Percentiles rank a stretch among this genome's conserved stretches.
phyloP scores from a whole-genome alignment of 495 filamentous ascomycete genomes.

The Lineolata rhizophorae region DNA sequence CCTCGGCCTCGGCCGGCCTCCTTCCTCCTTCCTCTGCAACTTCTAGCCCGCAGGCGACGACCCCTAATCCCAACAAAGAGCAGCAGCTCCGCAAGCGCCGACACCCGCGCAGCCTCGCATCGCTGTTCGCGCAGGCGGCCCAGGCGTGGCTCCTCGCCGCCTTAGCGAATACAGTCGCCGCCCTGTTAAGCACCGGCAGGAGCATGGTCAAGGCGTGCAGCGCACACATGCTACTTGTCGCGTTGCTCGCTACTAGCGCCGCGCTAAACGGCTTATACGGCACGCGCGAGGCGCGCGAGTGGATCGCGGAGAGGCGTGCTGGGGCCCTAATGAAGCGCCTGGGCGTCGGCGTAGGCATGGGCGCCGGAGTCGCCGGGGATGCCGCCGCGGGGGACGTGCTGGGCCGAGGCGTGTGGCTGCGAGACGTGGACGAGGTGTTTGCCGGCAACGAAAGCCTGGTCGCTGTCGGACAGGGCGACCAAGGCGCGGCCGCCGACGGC shows the following conservation, averaged over 20 bases:
- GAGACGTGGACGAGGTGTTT: constrained; percentile 52
- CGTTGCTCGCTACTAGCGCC: constrained; percentile 43
- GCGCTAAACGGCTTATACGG: too few relatives aligned
- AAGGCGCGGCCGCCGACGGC: too few relatives aligned
- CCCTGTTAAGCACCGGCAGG: neutral
- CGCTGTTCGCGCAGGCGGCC: too few relatives aligned
- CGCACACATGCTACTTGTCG: constrained; percentile 54
- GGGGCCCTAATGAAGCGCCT: constrained; percentile 55
- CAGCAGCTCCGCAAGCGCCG: too few relatives aligned
- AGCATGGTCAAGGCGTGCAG: constrained; percentile 35
- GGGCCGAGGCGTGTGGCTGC: constrained; percentile 65
- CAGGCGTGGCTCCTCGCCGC: constrained; percentile 35
- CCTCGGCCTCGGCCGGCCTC: too few relatives aligned
- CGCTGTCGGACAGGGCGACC: too few relatives aligned
- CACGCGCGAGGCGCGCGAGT: constrained; percentile 40
- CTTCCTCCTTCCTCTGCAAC: too few relatives aligned
- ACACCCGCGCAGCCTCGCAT: too few relatives aligned
- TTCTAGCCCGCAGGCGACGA: too few relatives aligned
- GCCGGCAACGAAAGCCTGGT: constrained; percentile 5
- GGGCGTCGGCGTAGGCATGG: constrained; percentile 41
- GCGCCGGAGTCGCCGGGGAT: too few relatives aligned
- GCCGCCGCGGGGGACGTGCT: too few relatives aligned
- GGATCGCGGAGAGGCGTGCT: constrained; percentile 74
- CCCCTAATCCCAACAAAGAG: too few relatives aligned
- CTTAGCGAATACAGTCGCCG: constrained; percentile 8